Evolutionary conservation across 768 basidiomycete species (phyloP).

Genomic region (Amylocystis lapponica): DNA sequence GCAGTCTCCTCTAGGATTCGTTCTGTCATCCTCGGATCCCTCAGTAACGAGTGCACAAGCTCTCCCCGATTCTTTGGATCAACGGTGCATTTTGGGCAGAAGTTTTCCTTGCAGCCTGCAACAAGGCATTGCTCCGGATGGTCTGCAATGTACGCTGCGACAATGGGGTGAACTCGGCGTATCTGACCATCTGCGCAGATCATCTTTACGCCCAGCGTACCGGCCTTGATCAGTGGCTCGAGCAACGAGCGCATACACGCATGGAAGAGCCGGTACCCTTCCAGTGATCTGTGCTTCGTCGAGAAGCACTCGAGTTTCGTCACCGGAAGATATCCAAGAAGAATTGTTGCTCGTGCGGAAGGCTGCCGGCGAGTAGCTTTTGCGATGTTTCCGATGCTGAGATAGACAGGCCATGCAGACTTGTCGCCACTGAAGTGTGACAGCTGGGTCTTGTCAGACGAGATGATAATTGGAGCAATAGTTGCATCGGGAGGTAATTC

Average conservation of each 20-base stretch:
- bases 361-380: slow-evolving; percentile 17
- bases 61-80: slow-evolving; percentile 17
- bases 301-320: slow-evolving; percentile 23
- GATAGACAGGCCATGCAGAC: slow-evolving; percentile 27
- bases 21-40: no score
- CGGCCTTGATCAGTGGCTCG: slow-evolving; percentile 16
- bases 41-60: background rate
- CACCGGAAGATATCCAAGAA: slow-evolving; percentile 28
- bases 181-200: slow-evolving; percentile 17
- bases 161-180: slow-evolving; percentile 16
- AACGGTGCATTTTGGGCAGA: slow-evolving; percentile 22
- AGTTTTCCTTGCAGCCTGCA: slow-evolving; percentile 9
- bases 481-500: slow-evolving; percentile 20
- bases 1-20: no score
- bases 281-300: slow-evolving; percentile 4
- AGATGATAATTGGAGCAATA: slow-evolving; percentile 22
- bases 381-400: slow-evolving; percentile 27
- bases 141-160: slow-evolving; percentile 20
- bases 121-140: slow-evolving; percentile 25
- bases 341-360: slow-evolving; percentile 10
- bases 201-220: slow-evolving; percentile 17
- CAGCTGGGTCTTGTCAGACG: slow-evolving; percentile 26
- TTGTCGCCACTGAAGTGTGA: slow-evolving; percentile 23
- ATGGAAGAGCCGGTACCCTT: slow-evolving; percentile 22
- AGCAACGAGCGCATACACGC: slow-evolving; percentile 14